Evolutionary conservation across 139 green algal species (phyloP).

Genomic region (Chlorella vulgaris): DNA sequence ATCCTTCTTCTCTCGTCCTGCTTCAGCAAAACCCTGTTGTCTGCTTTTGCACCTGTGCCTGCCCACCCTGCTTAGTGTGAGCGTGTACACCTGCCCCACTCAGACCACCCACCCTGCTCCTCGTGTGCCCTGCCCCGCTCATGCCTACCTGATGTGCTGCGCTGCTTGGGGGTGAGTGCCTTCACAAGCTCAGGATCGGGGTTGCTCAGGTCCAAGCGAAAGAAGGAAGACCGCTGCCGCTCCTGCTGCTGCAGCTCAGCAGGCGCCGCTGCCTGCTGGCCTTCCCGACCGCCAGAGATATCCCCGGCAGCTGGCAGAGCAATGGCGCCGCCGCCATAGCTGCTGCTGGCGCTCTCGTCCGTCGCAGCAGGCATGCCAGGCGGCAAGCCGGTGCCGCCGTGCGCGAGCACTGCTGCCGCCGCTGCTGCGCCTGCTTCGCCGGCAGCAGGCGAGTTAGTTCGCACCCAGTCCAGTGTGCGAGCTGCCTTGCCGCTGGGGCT

Average conservation of each 20-base stretch:
- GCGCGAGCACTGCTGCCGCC: not conserved
- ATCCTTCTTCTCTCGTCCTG: no score
- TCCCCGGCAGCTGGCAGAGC: no score
- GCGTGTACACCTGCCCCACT: not conserved
- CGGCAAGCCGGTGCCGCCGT: not conserved
- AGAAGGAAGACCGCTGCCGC: not conserved
- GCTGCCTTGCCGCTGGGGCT: conserved; percentile 5
- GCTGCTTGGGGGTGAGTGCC: not conserved
- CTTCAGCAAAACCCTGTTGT: no score
- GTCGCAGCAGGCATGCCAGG: not conserved
- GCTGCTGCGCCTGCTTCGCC: not conserved
- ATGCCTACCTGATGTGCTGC: conserved; percentile 3
- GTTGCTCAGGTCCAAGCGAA: conserved; percentile 23
- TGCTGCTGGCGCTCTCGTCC: no score
- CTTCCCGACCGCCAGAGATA: no score
- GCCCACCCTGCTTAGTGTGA: not conserved
- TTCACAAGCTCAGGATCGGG: conserved; percentile 16
- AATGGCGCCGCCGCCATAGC: no score
- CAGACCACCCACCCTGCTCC: not conserved
- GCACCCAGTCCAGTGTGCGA: conserved; percentile 32
- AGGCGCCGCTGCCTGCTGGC: no score
- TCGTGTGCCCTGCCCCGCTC: no score
- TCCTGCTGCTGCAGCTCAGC: not conserved
- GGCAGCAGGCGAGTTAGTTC: not conserved
- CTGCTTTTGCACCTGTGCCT: no score